These are phyloP conservation scores for Neopestalotiopsis sp. DNA, from an alignment of 2,329 filamentous ascomycete species.

Conservation along the genomic window DNA sequence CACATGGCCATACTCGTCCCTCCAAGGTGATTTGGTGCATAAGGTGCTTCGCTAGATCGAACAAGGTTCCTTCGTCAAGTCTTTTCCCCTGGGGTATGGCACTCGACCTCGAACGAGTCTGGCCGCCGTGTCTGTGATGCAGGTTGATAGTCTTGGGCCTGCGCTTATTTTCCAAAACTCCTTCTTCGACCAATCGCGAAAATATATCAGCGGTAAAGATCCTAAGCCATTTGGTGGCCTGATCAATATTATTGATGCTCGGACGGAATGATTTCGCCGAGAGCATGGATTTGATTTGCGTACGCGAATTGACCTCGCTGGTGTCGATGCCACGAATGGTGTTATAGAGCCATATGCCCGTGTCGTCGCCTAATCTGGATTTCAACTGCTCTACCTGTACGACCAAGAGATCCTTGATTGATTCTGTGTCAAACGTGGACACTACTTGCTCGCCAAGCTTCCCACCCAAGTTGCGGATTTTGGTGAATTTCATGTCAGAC, in stretches of 20 bases:
- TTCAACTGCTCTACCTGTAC: constrained; percentile 79
- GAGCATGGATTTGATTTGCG: constrained; percentile 96
- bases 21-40: constrained; percentile 80
- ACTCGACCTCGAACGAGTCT: constrained; percentile 75
- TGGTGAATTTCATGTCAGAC: constrained; percentile 87
- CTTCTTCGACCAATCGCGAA: constrained; percentile 87
- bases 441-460: constrained; percentile 90
- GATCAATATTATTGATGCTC: constrained; percentile 76
- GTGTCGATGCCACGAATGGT: constrained; percentile 84
- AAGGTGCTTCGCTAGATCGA: constrained; percentile 77
- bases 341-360: constrained; percentile 83
- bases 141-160: constrained; percentile 86
- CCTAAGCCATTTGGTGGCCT: constrained; percentile 82
- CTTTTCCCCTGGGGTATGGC: constrained; percentile 78
- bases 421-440: constrained; percentile 80
- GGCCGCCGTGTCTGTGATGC: constrained; percentile 77
- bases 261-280: constrained; percentile 95
- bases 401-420: constrained; percentile 75
- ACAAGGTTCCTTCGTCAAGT: constrained; percentile 75
- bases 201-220: constrained; percentile 95
- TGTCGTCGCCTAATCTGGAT: constrained; percentile 80
- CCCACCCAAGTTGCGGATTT: constrained; percentile 92
- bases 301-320: constrained; percentile 88
- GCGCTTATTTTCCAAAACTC: constrained; percentile 84
- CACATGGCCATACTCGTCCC: constrained; percentile 85